Base-by-base conservation (phyloP, 345 rosid genomes). In the Camelina laxa region DNA sequence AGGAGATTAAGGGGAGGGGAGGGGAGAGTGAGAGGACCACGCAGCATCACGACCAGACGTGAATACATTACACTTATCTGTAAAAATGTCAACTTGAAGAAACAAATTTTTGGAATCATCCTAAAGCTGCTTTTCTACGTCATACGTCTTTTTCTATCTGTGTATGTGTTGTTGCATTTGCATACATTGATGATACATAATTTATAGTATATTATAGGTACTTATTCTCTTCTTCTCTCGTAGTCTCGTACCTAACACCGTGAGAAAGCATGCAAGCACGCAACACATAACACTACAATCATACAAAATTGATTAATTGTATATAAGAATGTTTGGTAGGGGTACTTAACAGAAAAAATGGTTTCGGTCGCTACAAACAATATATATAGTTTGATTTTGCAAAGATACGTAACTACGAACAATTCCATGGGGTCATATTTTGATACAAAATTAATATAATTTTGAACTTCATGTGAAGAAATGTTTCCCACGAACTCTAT, bases 81-180 rank as follows among this genome's bases (percentile, higher is more conserved):
- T 59, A 59, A 77, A 48, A 65, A 77, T 77, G 76, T 77, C 73
- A 71, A 77, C 72, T 71, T 65, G 80, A 77, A 77, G 80, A 57
- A 77, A 71, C 61, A 38, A 38, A 17, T 9, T 31, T 75, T 76
- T 69, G 80, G 80, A 76, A 62, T 76, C 74, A 55, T 69, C 64
- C 27, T 16, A 6, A 69, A 62, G 75, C 70, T 69, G 80, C 33
- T 33, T 69, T 76, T 76, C 59, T 69, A 76, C 80, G 80, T 54
- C 50, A 33, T 11, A 76, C 65, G 80, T 76, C 75, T 54, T 54
- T 61, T 69, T 76, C 79, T 75, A 75, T 69, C 33, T 54, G 21
- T 61, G 61, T 57, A 66, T 48, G 50, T 50, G 42, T 64, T 50
- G 42, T 64, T 45, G 58, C 60, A 44, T 74, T 33, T 65, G 10